Base-by-base conservation (phyloP, 108 stramenopile species). In the Epithemia pelagica region DNA sequence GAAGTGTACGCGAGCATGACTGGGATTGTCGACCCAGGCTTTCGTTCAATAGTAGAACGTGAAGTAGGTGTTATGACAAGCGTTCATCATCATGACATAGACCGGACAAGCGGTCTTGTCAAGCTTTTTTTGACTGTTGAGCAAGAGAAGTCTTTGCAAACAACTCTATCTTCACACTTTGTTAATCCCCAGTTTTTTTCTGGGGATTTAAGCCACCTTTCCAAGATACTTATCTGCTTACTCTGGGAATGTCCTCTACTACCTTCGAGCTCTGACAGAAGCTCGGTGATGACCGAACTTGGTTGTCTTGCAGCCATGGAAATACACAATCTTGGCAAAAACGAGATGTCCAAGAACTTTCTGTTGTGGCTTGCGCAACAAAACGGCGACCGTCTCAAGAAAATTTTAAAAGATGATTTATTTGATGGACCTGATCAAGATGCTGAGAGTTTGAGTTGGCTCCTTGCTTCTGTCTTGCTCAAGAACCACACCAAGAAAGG, bases 221-320 rank as follows among this genome's bases (percentile, higher is more conserved):
- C 37, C 5, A 10, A 5, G 10, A 46, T 15, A 46, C 10, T 46
- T 46, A 46, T 46, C 5, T 46, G 10, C 10, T 46, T 46, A 5
- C 37, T 46, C 37, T 46, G 37, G 37, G 15, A 46, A 5, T 46
- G 37, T 46, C 15, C 37, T 15, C 5, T 5, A 5, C 15, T 46
- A 46, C 15, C 37, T 15, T 10, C 5, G 10, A 5, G 15, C 37
- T 10, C 37, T 5, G 15, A 15, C 37, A 5, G 37, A 46, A 5
- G 37, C 37, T 46, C 37, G 10, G 15, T 46, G 5, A 46, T 27
- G 1, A 32, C 32, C 24, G 55, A 52, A 61, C 59, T 58, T 25
- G 60, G 26, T 37, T 55, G 59, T 28, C 32, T 69, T 54, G 62
- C 62, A 7, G 10, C 32, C 15, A 37, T 32, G 18, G 19, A 52